phyloP scores from a whole-genome alignment of 345 rosid species.

The Sonneratia caseolaris region DNA sequence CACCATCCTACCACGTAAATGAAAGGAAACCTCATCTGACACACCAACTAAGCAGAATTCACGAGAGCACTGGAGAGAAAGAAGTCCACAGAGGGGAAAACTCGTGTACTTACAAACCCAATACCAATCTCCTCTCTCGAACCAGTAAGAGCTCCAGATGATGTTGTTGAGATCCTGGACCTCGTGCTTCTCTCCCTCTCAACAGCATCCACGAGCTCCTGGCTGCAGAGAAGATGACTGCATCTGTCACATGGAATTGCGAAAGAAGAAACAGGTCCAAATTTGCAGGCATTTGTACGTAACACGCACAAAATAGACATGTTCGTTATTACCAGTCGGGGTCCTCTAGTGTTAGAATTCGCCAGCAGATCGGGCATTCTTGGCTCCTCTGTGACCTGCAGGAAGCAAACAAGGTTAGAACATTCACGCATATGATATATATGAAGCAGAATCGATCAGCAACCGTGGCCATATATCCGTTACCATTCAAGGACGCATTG shows the following conservation, averaged over 20 bases:
- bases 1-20: not conserved
- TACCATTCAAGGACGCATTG: constrained; percentile 97
- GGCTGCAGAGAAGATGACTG: constrained; percentile 26
- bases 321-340: constrained; percentile 44
- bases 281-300: too few species aligned
- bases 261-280: not conserved
- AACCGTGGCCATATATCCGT: not conserved
- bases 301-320: too few species aligned
- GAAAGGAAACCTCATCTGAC: not conserved
- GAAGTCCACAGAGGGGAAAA: constrained; percentile 4
- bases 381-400: constrained; percentile 91
- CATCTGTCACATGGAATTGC: too few species aligned
- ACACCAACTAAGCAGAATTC: not conserved
- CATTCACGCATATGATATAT: not conserved
- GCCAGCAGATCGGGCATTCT: constrained; percentile 96
- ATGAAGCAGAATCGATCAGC: not conserved
- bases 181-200: constrained; percentile 49
- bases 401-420: not conserved
- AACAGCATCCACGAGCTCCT: constrained; percentile 71
- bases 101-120: constrained; percentile 31
- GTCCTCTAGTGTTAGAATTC: constrained; percentile 48
- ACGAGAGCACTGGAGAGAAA: not conserved
- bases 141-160: constrained; percentile 14
- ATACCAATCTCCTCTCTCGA: constrained; percentile 30
- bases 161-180: constrained; percentile 29